Conservation (phyloP, 2,329 filamentous ascomycete species). For the Blastomyces percursus region DNA sequence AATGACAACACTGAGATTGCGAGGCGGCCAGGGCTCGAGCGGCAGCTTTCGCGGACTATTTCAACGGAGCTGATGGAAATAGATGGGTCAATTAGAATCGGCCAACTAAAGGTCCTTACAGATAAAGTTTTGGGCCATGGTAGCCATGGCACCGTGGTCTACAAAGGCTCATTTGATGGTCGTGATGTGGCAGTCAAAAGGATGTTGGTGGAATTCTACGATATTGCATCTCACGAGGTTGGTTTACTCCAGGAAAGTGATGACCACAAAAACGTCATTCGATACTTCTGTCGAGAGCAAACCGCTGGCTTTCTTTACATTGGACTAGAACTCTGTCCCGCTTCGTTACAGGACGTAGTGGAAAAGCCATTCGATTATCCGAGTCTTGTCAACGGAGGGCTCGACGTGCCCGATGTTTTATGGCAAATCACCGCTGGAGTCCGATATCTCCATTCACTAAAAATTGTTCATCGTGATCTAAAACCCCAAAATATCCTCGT, state of each 20-base stretch:
- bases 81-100: slow-evolving; percentile 52
- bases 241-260: slow-evolving; percentile 84
- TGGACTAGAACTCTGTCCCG: slow-evolving; percentile 84
- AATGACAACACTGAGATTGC: slow-evolving; percentile 32
- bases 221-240: slow-evolving; percentile 90
- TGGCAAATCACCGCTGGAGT: slow-evolving; percentile 86
- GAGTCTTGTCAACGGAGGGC: slow-evolving; percentile 53
- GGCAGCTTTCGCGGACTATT: slow-evolving; percentile 43
- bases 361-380: slow-evolving; percentile 60
- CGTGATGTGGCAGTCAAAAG: slow-evolving; percentile 91
- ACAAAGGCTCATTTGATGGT: slow-evolving; percentile 86
- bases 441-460: slow-evolving; percentile 75
- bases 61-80: slow-evolving; percentile 47
- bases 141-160: slow-evolving; percentile 95
- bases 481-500: slow-evolving; percentile 98
- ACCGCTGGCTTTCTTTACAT: slow-evolving; percentile 91
- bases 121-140: slow-evolving; percentile 58
- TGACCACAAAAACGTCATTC: slow-evolving; percentile 91
- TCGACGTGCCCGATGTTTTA: slow-evolving; percentile 67
- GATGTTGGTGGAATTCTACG: slow-evolving; percentile 92
- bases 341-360: slow-evolving; percentile 83
- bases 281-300: slow-evolving; percentile 86
- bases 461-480: slow-evolving; percentile 92
- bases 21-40: slow-evolving; percentile 49
- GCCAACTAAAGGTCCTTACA: slow-evolving; percentile 49